Conservation (phyloP, 1,284 basidiomycete species). For the Marasmius tenuissimus region DNA sequence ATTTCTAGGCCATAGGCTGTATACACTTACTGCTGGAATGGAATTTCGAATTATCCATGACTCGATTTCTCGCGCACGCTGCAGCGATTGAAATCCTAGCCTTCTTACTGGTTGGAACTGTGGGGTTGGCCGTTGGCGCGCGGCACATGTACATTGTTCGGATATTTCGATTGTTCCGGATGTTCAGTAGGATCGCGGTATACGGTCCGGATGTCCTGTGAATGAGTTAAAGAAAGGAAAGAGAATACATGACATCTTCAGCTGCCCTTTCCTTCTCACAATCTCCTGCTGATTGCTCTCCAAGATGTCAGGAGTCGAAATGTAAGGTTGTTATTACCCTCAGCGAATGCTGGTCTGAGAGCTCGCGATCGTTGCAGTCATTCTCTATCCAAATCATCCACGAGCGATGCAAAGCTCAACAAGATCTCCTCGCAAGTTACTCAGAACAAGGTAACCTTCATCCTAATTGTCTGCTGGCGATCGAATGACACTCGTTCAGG, state of each 20-base stretch:
- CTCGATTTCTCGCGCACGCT: too few species aligned
- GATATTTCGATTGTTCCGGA: too few species aligned
- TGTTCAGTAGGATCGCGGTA: too few species aligned
- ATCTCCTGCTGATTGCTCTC: background rate
- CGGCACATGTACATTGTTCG: too few species aligned
- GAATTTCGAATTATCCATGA: background rate
- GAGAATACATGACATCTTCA: too few species aligned
- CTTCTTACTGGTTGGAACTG: too few species aligned
- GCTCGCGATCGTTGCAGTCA: conserved; percentile 31
- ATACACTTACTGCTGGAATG: background rate
- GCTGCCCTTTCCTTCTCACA: background rate
- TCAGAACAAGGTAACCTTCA: conserved; percentile 58
- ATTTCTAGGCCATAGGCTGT: conserved; percentile 56
- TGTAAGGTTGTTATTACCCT: background rate
- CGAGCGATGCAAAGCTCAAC: conserved; percentile 50
- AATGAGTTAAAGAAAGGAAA: too few species aligned
- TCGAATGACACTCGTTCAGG: conserved; percentile 34
- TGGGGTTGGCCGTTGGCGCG: too few species aligned
- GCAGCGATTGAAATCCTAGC: too few species aligned
- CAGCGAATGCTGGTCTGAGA: too few species aligned
- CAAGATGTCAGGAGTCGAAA: background rate
- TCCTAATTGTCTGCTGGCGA: background rate
- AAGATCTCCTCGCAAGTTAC: conserved; percentile 69
- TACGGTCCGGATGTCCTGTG: too few species aligned
- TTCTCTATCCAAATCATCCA: conserved; percentile 34